phyloP scores from a whole-genome alignment of 2,329 filamentous ascomycete genomes.

The Colletotrichum lupini region DNA sequence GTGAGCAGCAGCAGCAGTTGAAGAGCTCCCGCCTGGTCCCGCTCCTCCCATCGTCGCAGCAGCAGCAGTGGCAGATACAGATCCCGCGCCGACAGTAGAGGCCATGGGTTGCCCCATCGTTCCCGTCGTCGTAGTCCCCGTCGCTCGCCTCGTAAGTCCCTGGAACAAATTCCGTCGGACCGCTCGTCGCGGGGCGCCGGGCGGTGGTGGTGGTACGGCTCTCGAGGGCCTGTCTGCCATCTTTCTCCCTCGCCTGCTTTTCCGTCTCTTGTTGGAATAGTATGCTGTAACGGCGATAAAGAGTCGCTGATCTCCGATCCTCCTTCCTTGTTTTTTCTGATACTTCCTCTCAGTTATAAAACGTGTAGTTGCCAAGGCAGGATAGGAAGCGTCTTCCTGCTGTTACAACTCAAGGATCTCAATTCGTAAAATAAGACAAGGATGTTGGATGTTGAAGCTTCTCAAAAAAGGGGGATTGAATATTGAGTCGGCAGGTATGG shows the following conservation, averaged over 20 bases:
- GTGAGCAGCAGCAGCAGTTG: background rate
- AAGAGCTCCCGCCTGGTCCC: constrained; percentile 6
- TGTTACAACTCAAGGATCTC: background rate
- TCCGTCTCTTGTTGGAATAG: background rate
- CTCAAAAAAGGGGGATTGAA: background rate
- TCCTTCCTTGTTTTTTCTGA: background rate
- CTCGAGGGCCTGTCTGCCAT: constrained; percentile 32
- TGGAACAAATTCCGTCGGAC: constrained; percentile 70
- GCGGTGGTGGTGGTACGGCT: constrained; percentile 5
- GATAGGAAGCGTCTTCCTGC: background rate
- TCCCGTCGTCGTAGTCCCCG: constrained; percentile 56
- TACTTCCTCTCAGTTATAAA: background rate
- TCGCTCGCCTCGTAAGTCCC: constrained; percentile 67
- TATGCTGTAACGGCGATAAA: background rate
- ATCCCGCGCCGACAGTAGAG: background rate
- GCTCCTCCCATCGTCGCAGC: constrained; percentile 6
- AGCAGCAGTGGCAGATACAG: constrained; percentile 12
- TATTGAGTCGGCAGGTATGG: background rate
- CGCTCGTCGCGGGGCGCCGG: constrained; percentile 28
- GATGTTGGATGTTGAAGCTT: background rate
- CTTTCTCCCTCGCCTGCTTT: background rate
- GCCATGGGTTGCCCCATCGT: constrained; percentile 26
- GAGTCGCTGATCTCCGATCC: background rate
- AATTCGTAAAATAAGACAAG: background rate
- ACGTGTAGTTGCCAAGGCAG: background rate